Evolutionary conservation across 768 basidiomycete genomes (phyloP), one percentile per base, ranked within the genome.

Genomic region (Suillus decipiens): DNA sequence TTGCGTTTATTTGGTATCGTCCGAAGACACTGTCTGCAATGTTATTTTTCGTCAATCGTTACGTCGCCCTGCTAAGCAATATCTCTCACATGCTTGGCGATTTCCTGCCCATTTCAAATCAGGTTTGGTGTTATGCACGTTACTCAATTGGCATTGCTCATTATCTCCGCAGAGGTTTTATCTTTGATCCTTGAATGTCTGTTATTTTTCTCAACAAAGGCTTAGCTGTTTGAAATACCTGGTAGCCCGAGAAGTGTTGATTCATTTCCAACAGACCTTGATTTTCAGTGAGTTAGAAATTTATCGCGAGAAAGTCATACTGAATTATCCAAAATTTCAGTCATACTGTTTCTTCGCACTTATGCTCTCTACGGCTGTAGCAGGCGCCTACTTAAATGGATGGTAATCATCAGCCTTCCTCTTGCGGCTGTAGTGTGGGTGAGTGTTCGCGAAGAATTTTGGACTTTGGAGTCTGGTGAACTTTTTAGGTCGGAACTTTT

Each of bases 311-410:
- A 31, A 10, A 11, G 33, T 6, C 33, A 34, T 11, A 10, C 28
- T 28, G 28, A 28, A 28, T 28, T 59, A 8, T 24, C 34, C 6
- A 47, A 15, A 2, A n/a, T 42, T 50, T 22, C 45, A 84, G 83
- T 60, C 84, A 84, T 68, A 66, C 69, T 85, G 36, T 77, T 78
- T 10, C 69, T 83, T 42, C 81, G 85, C 45, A 81, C 81, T 59
- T 82, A 79, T 61, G 85, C 86, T 5, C 69, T 87, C n/a, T 86
- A 84, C 62, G 72, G 74, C 15, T 68, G 80, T 37, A 79, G 78
- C 22, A 63, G 73, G 42, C 72, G 74, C 17, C 68, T 85, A 69
- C n/a, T 81, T 2, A 67, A 69, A 7, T 72, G 72, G 36, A 69
- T 85, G 70, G 15, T 81, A 1, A 68, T 69, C 11, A 72, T 73